Evolutionary conservation across 345 rosid genomes (phyloP), one percentile per base, ranked within the genome.

Genomic region (Gossypium turneri): DNA sequence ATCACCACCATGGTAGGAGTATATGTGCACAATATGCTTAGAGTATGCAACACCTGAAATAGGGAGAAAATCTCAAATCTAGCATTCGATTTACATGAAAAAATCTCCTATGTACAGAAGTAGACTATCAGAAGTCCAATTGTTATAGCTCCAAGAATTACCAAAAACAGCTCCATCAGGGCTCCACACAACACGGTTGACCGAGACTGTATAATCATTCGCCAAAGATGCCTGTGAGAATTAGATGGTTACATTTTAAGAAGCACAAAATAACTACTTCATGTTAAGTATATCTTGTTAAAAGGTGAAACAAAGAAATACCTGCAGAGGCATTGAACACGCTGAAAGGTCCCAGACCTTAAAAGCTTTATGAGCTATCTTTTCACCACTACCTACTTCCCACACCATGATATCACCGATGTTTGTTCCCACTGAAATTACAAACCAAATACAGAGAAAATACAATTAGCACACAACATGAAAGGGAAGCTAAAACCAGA

Each of bases 131-230:
- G 24, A 47, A 52, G n/a, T 70, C 48, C 12, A 73, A 50, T 58
- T 50, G 55, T 24, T 66, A 17, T 27, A 41, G 57, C 57, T n/a
- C 20, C 22, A 65, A 55, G 70, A 70, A 80, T 53, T 85, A 91
- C 98, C 97, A 82, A 93, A 91, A 47, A 88, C 82, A 68, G 76
- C 68, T 85, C 98, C 98, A 84, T 93, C 92, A 20, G 97, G 88
- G 79, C 97, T 91, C 98, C 98, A 93, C 70, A 83, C 83, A 69
- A 90, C 98, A 76, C 96, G 90, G 78, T 93, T 91, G 66, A 91
- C 91, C 0, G 93, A 84, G 71, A 84, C 88, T 62, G 89, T 61
- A 73, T 78, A 80, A 79, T 87, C 98, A 79, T 53, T 87, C 51
- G 85, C 72, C 73, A 90, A 63, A 29, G 92, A 86, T 73, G 88